Percentiles rank a stretch among this genome's conserved stretches.
These are phyloP conservation scores for Pelagophyceae sp. DNA, from an alignment of 352 stramenopile species.

Conservation along the genomic window DNA sequence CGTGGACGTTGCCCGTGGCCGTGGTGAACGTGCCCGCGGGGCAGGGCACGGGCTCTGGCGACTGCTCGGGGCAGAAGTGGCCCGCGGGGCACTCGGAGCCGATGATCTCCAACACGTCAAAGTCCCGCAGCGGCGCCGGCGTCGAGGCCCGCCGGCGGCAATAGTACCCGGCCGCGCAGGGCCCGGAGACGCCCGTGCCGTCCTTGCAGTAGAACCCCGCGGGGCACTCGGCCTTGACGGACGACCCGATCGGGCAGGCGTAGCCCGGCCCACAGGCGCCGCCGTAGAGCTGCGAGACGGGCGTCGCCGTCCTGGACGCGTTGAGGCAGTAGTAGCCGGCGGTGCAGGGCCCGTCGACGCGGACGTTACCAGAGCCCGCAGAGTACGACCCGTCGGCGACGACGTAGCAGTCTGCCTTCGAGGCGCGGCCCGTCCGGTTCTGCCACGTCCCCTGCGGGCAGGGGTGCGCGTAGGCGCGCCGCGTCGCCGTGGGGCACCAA, in stretches of 20 bases:
- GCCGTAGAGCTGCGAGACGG: constrained; percentile 28
- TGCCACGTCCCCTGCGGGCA: constrained; percentile 66
- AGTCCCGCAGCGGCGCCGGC: constrained; percentile 43
- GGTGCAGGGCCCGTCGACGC: constrained; percentile 9
- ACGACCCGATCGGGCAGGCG: constrained; percentile 64
- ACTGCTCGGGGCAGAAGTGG: constrained; percentile 26
- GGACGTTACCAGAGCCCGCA: constrained; percentile 14
- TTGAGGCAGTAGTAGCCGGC: constrained; percentile 26
- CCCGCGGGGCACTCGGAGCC: constrained; percentile 19
- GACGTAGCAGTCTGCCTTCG: constrained; percentile 24
- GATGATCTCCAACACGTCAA: constrained; percentile 36
- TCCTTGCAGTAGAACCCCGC: constrained; percentile 39
- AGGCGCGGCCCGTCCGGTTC: constrained; percentile 46
- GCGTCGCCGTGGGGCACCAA: constrained; percentile 62
- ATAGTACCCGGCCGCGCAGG: constrained; percentile 23
- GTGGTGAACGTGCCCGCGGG: constrained; percentile 28
- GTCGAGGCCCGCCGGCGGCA: constrained; percentile 16
- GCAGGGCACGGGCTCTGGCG: constrained; percentile 48
- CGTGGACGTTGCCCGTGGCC: constrained; percentile 25
- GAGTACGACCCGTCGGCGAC: constrained; percentile 38
- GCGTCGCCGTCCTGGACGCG: constrained; percentile 11
- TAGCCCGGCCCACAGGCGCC: constrained; percentile 66
- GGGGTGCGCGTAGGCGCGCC: constrained; percentile 40
- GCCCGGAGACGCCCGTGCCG: constrained; percentile 17
- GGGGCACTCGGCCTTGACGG: constrained; percentile 40